Base-by-base conservation (phyloP, 2,329 filamentous ascomycete genomes). In the Phaeosphaeriaceae sp. region DNA sequence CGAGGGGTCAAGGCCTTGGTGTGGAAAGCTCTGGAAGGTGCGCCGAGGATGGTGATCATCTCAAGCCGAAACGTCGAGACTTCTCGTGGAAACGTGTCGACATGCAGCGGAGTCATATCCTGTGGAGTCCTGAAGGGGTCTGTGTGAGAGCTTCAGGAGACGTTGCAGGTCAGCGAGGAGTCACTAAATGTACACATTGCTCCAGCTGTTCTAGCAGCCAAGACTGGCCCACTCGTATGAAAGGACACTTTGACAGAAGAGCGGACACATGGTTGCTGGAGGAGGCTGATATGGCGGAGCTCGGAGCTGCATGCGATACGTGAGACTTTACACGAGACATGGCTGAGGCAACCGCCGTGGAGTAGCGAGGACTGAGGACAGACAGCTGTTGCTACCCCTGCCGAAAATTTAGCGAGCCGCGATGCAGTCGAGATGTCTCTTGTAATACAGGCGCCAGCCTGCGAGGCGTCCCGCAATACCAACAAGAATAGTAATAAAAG, bases 191-290 rank as follows among this genome's bases (percentile, higher is more conserved):
- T 13, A 13, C 40, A 56, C 33, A 19, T 51, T 45, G 50, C 47
- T 41, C 51, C 48, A 19, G 17, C 25, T 47, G 47, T 47, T 52
- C 36, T 46, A 15, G 31, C 51, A 48, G 48, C 52, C 15, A 45
- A 27, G 9, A 25, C 44, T 27, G 48, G 19, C 49, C 31, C 53
- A 36, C 33, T 52, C 45, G 22, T 44, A 42, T 31, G 41, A 57
- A 48, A 27, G 51, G 36, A 40, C 36, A 40, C 11, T 40, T 40
- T 13, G 15, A 40, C 3, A 40, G 36, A 13, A n/a, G 51, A 62
- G 45, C 61, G 61, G 61, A 66, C 61, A 66, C 53, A 33, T 65
- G 63, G 58, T 58, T 7, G 47, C 19, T 25, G 36, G 51, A 27
- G 46, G 54, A 61, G 62, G 57, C 60, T 63, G 58, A 53, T 45